Evolutionary conservation across 1,284 basidiomycete species (phyloP), one percentile per base, ranked within the genome.

Genomic region (Ceratobasidium sp.): DNA sequence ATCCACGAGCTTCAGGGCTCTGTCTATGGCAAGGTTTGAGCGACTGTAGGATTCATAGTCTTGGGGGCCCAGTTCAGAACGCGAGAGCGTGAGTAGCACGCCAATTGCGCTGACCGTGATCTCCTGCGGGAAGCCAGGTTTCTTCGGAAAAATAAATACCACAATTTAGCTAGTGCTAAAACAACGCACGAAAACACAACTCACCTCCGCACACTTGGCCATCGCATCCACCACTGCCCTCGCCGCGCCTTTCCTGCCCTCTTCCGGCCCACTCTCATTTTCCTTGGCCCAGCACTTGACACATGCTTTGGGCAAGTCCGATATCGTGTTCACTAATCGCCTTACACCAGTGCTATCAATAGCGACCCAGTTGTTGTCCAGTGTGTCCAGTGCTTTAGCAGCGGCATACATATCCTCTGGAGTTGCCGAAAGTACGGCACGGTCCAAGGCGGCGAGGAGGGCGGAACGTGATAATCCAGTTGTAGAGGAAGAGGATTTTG

Each of bases 131-230:
- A 64, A 74, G 5, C 59, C 71, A 18, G 71, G 57, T 46, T 38
- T 59, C 71, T 74, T 62, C 27, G 57, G n/a, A 55, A 27, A 27
- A 44, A 18, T 10, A 7, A 35, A 35, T 60, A 60, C 12, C 35
- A 33, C 16, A 30, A 10, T 14, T 33, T 60, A 60, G 35, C 10
- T 5, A 18, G 35, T 33, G 27, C 59, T 10, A 35, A 35, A 8
- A 10, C 27, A 30, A 30, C 27, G 27, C 41, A 12, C 44, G 16
- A 27, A 16, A 38, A 41, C 27, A 27, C 27, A 27, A 81, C 84
- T 82, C 68, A 85, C 84, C 78, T 85, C 73, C 18, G 84, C 84
- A 81, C 85, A 85, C 77, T 85, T 84, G 41, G 82, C 82, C 44
- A 84, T 85, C 1, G 83, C 84, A 10, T 82, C 84, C 0, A 84